Conservation (phyloP, 176 grass and related monocot genomes). For the Oryza glumipatula region DNA sequence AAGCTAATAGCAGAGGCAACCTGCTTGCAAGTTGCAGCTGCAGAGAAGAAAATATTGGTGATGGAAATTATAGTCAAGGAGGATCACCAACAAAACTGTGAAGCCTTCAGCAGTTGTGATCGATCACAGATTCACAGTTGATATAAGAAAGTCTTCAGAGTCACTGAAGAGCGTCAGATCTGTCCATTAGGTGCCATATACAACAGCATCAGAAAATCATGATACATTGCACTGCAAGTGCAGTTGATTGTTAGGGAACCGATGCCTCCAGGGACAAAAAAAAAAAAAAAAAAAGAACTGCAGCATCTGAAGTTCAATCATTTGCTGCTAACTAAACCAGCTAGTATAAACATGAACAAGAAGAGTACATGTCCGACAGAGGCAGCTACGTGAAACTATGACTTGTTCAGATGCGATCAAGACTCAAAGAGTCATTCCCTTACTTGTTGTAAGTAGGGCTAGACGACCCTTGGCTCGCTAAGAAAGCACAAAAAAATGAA, state of each 20-base stretch:
- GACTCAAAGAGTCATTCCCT: conserved; percentile 6
- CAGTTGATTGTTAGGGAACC: conserved; percentile 26
- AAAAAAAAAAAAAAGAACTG: neutral
- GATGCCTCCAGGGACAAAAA: conserved; percentile 19
- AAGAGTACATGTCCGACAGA: conserved; percentile 8
- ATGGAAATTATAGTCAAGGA: neutral
- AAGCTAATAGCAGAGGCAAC: neutral
- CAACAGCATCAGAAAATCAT: conserved; percentile 22
- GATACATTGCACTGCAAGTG: conserved; percentile 44
- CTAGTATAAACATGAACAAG: conserved; percentile 47
- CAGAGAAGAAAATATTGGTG: neutral
- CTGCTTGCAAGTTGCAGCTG: neutral
- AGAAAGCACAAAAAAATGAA: conserved; percentile 54
- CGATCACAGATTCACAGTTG: neutral
- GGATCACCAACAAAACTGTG: neutral
- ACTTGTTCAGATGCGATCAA: conserved; percentile 31
- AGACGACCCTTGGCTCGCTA: conserved; percentile 34
- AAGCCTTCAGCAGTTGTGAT: neutral
- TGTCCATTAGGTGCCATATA: conserved; percentile 21
- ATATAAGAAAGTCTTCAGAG: neutral
- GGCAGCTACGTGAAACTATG: conserved; percentile 28
- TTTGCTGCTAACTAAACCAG: conserved; percentile 40
- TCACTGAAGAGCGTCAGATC: conserved; percentile 2
- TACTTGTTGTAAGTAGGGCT: conserved; percentile 46
- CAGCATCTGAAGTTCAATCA: neutral